Evolutionary conservation across 768 basidiomycete genomes (phyloP).

Genomic region (Crassisporium funariophilum): DNA sequence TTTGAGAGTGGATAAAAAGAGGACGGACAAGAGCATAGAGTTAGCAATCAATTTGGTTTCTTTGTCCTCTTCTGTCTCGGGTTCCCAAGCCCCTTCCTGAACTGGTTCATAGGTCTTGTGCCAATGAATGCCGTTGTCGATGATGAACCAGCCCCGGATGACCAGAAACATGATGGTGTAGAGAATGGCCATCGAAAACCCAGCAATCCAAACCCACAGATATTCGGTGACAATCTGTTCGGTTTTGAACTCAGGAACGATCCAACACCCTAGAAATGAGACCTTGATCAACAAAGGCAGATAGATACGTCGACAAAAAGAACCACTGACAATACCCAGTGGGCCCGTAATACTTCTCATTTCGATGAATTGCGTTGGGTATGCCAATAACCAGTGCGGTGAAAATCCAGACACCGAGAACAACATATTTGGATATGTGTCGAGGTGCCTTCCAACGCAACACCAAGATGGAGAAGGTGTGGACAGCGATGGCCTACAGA

Average conservation of each 20-base stretch:
- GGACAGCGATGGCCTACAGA: conserved; percentile 45
- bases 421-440: conserved; percentile 31
- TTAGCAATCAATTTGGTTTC: conserved; percentile 35
- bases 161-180: conserved; percentile 48
- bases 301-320: not conserved
- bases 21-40: conserved; percentile 50
- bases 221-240: conserved; percentile 52
- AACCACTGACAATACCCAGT: conserved; percentile 40
- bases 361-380: conserved; percentile 34
- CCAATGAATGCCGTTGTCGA: conserved; percentile 30
- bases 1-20: not conserved
- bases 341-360: conserved; percentile 42
- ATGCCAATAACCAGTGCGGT: conserved; percentile 42
- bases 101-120: conserved; percentile 9
- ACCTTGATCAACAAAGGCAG: not conserved
- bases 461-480: conserved; percentile 53
- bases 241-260: conserved; percentile 30
- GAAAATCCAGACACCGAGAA: conserved; percentile 42
- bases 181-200: conserved; percentile 41
- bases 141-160: conserved; percentile 37
- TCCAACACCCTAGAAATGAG: conserved; percentile 53
- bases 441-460: conserved; percentile 36
- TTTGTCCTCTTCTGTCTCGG: conserved; percentile 27
- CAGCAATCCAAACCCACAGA: conserved; percentile 54
- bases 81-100: not conserved